Conservation (phyloP, 148 eudicot genomes). For the Dysphania ambrosioides region DNA sequence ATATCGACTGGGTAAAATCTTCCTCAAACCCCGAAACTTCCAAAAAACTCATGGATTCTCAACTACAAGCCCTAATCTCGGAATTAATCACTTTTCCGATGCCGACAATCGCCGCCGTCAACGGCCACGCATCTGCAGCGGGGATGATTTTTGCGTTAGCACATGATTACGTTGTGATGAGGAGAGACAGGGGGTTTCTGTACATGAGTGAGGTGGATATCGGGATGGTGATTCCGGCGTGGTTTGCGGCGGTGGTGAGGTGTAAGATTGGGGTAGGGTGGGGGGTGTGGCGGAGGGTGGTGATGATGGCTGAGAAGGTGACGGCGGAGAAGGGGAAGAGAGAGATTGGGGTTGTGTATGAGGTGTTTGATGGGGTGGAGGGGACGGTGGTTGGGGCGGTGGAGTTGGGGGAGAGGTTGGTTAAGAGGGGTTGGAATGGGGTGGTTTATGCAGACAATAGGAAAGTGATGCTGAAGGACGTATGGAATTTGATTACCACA, state of each 20-base stretch:
- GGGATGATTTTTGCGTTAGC: slow-evolving; percentile 44
- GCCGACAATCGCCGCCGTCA: slow-evolving; percentile 62
- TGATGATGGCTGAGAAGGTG: slow-evolving; percentile 40
- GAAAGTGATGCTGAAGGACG: slow-evolving; percentile 22
- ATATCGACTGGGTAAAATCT: slow-evolving; percentile 32
- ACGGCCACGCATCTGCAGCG: slow-evolving; percentile 57
- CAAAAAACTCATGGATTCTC: slow-evolving; percentile 25
- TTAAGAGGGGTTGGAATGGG: slow-evolving; percentile 44
- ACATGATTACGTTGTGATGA: slow-evolving; percentile 51
- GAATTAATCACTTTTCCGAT: slow-evolving; percentile 47
- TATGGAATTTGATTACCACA: slow-evolving; percentile 3
- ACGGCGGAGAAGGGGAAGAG: slow-evolving; percentile 36
- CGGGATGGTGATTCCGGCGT: slow-evolving; percentile 31
- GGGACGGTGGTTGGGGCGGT: slow-evolving; percentile 45
- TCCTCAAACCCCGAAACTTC: slow-evolving; percentile 12
- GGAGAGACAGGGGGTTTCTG: slow-evolving; percentile 44
- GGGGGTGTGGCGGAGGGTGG: slow-evolving; percentile 28
- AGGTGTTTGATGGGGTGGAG: slow-evolving; percentile 35
- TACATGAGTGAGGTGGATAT: slow-evolving; percentile 61
- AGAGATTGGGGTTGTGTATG: slow-evolving; percentile 45
- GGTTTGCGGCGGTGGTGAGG: slow-evolving; percentile 27
- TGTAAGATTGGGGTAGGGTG: slow-evolving; percentile 34
- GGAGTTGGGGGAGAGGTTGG: slow-evolving; percentile 39
- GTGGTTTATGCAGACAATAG: slow-evolving; percentile 42
- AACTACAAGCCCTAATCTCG: slow-evolving; percentile 35